These are phyloP conservation scores for Thelonectria olida DNA, from an alignment of 2,329 filamentous ascomycete species.

Conservation along the genomic window DNA sequence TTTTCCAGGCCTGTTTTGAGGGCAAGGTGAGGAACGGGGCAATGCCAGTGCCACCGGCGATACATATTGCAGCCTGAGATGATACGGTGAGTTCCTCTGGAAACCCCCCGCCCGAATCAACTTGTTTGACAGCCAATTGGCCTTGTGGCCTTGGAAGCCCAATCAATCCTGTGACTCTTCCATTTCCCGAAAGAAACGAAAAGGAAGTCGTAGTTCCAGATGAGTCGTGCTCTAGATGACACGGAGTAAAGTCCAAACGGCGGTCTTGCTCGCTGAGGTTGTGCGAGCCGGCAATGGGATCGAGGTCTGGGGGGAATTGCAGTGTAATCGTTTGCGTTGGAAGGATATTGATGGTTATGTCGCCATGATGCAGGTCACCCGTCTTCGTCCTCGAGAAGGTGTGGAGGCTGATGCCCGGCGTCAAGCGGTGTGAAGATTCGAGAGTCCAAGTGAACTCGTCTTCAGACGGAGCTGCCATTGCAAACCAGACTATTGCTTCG, in stretches of 20 bases:
- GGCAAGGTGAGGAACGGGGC: conserved; percentile 23
- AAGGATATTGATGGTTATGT: neutral
- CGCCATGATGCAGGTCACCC: no score
- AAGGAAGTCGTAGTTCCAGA: neutral
- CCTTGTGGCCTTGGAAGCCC: conserved; percentile 28
- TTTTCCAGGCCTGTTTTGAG: neutral
- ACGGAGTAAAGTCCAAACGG: conserved; percentile 28
- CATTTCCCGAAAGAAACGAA: conserved; percentile 24
- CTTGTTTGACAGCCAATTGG: conserved; percentile 15
- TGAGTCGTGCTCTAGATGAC: conserved; percentile 1
- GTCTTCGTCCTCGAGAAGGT: conserved; percentile 7
- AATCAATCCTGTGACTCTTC: conserved; percentile 31
- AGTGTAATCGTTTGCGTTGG: conserved; percentile 28
- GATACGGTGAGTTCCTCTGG: neutral
- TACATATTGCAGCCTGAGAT: neutral
- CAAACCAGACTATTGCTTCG: neutral
- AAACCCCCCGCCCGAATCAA: conserved; percentile 29
- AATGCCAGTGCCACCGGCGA: conserved; percentile 30
- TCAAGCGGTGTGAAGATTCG: conserved; percentile 25
- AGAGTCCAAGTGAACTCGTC: conserved; percentile 4
- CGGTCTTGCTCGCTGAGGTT: conserved; percentile 24
- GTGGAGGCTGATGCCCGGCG: conserved; percentile 27
- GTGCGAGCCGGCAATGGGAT: conserved; percentile 24
- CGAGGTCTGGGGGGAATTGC: conserved; percentile 30
- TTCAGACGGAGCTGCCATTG: conserved; percentile 8